phyloP scores from a whole-genome alignment of 345 rosid species.

The Ricinus communis region DNA sequence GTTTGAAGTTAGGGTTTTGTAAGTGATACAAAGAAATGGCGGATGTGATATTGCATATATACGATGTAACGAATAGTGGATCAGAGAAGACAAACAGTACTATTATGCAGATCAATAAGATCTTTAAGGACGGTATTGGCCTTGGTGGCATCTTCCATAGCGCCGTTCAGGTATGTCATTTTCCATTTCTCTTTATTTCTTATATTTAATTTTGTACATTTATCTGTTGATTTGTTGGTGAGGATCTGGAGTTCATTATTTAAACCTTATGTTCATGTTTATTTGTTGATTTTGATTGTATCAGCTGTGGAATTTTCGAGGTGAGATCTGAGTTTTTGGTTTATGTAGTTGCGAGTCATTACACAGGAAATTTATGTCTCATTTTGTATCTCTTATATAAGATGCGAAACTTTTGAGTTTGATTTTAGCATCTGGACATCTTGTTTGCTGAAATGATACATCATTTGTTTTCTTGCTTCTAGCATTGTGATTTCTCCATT shows the following conservation, averaged over 20 bases:
- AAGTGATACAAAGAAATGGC: conserved; percentile 38
- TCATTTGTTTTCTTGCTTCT: background rate
- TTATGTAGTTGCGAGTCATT: background rate
- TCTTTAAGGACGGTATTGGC: conserved; percentile 94
- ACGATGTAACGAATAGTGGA: conserved; percentile 95
- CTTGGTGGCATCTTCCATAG: conserved; percentile 98
- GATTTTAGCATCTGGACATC: background rate
- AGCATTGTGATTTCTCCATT: background rate
- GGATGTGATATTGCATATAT: conserved; percentile 83
- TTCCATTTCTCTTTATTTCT: background rate
- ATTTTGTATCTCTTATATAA: background rate
- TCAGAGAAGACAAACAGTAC: conserved; percentile 94
- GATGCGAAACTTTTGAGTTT: background rate
- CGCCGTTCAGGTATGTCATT: conserved; percentile 90
- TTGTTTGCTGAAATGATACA: background rate
- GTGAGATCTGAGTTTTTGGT: conserved; percentile 8
- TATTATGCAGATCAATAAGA: conserved; percentile 81
- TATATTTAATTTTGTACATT: background rate
- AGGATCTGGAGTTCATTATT: conserved; percentile 30
- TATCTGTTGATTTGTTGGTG: background rate
- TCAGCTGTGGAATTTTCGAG: background rate
- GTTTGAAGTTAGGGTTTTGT: conserved; percentile 17
- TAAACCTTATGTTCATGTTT: background rate
- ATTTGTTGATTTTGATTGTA: background rate
- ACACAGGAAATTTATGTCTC: background rate